Evolutionary conservation across 1,284 basidiomycete genomes (phyloP).

Genomic region (Boletellus sp.): DNA sequence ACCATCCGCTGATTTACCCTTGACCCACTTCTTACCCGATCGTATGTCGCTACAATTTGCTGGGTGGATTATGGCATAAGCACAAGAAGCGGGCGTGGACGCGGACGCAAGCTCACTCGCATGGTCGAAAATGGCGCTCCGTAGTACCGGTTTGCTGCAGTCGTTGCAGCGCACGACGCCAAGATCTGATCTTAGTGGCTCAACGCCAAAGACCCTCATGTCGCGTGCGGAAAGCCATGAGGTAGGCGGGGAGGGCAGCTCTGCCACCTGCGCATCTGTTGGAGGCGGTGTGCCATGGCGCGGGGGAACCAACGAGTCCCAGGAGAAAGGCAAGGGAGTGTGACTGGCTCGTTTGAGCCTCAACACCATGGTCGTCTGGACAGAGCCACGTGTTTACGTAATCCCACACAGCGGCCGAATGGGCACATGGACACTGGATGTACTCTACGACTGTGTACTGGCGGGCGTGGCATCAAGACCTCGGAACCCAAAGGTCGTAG

Average conservation of each 20-base stretch:
- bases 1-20: constrained; percentile 41
- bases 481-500: constrained; percentile 71
- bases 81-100: neutral
- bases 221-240: constrained; percentile 79
- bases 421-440: neutral
- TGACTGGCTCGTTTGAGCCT: constrained; percentile 52
- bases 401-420: neutral
- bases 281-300: constrained; percentile 25
- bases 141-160: constrained; percentile 73
- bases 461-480: constrained; percentile 12
- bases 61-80: constrained; percentile 11
- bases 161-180: constrained; percentile 76
- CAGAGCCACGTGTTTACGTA: constrained; percentile 21
- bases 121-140: constrained; percentile 75
- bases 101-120: constrained; percentile 48
- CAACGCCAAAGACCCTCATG: constrained; percentile 82
- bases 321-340: constrained; percentile 51
- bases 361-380: constrained; percentile 44
- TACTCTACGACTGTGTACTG: neutral
- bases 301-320: constrained; percentile 45
- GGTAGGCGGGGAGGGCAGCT: constrained; percentile 65
- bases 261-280: constrained; percentile 34
- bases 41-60: constrained; percentile 33
- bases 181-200: constrained; percentile 66
- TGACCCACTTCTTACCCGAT: constrained; percentile 34